Conservation (phyloP, 163 green algal species). For the Trebouxia gelatinosa region DNA sequence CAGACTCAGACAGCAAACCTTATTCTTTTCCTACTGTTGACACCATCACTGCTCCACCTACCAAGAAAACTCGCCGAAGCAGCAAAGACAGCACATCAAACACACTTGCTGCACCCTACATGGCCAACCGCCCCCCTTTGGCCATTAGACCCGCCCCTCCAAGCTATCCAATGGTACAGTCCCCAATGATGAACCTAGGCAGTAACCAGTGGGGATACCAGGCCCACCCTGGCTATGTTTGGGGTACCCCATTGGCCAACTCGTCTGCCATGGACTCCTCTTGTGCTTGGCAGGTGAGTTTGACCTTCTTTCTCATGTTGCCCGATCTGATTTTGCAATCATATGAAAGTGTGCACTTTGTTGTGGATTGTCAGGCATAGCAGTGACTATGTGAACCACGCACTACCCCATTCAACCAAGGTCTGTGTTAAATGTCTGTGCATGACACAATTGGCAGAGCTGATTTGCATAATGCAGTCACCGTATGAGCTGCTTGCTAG, state of each 20-base stretch:
- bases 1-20: not conserved
- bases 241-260: not conserved
- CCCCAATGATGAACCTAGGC: not conserved
- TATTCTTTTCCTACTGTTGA: too few relatives aligned
- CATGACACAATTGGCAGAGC: not conserved
- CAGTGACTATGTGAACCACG: too few relatives aligned
- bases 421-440: not conserved
- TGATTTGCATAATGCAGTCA: not conserved
- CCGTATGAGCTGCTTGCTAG: too few relatives aligned
- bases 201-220: constrained; percentile 17
- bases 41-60: too few relatives aligned
- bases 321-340: not conserved
- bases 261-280: not conserved
- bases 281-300: not conserved
- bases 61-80: too few relatives aligned
- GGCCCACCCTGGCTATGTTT: constrained; percentile 7
- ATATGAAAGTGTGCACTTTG: not conserved
- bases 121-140: constrained; percentile 11
- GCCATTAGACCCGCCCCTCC: constrained; percentile 24
- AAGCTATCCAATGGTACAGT: not conserved
- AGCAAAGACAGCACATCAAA: too few relatives aligned
- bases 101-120: too few relatives aligned
- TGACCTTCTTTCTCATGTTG: too few relatives aligned
- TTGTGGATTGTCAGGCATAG: not conserved
- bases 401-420: not conserved